phyloP scores from a whole-genome alignment of 129 eudicot species.

The Daucus carota region DNA sequence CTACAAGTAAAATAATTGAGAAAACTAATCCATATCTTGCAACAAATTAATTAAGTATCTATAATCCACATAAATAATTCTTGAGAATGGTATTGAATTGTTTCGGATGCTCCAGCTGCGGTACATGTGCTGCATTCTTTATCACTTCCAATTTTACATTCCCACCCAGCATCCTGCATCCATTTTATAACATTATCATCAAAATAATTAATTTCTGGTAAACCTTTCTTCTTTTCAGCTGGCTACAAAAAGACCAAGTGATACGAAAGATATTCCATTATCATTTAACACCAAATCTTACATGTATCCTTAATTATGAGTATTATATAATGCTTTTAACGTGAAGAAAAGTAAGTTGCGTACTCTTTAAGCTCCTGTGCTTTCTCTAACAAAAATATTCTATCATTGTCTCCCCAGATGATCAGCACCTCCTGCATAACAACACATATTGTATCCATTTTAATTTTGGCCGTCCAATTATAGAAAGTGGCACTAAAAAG shows the following conservation, averaged over 20 bases:
- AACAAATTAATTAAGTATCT: not conserved
- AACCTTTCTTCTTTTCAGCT: no score
- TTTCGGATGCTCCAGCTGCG: conserved; percentile 49
- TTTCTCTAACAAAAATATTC: conserved; percentile 56
- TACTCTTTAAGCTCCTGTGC: conserved; percentile 60
- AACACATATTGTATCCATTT: not conserved
- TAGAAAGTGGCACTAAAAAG: no score
- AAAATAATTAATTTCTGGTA: no score
- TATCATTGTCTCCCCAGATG: conserved; percentile 77
- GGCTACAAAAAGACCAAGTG: no score
- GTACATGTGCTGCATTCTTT: conserved; percentile 45
- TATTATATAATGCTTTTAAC: no score
- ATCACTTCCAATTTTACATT: conserved; percentile 59
- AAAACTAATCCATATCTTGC: no score
- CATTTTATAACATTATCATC: not conserved
- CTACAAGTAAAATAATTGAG: no score
- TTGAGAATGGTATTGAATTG: conserved; percentile 47
- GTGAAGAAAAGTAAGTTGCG: no score
- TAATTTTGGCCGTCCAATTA: no score
- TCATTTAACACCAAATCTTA: no score
- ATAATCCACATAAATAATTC: conserved; percentile 31
- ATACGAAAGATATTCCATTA: no score
- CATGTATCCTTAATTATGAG: no score
- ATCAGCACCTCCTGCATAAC: conserved; percentile 49
- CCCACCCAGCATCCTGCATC: conserved; percentile 48